Percentiles rank a stretch among this genome's conserved stretches.
These are phyloP conservation scores for Pseudozyma pruni DNA, from an alignment of 1,284 basidiomycete genomes.

Conservation along the genomic window DNA sequence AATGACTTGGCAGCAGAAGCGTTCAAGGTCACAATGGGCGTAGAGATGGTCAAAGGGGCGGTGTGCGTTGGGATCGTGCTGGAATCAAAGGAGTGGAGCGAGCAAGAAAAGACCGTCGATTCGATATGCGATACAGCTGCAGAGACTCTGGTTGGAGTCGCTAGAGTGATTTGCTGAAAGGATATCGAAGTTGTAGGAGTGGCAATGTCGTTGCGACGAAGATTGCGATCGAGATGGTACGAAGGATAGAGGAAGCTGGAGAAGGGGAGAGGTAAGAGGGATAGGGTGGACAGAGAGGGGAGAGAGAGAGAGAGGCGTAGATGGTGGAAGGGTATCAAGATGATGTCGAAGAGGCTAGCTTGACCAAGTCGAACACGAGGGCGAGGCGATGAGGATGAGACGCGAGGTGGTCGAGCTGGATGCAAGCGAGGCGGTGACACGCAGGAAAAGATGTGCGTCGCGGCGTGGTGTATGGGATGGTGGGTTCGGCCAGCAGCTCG, in stretches of 20 bases:
- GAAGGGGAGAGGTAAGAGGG: slow-evolving; percentile 10
- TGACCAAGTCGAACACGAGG: slow-evolving; percentile 22
- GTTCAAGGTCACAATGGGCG: background rate
- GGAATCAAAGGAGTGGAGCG: slow-evolving; percentile 3
- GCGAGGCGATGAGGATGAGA: slow-evolving; percentile 1
- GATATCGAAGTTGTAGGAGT: slow-evolving; percentile 14
- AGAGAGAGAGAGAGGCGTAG: slow-evolving; percentile 10
- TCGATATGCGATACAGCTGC: slow-evolving; percentile 20
- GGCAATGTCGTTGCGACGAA: slow-evolving; percentile 15
- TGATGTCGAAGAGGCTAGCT: slow-evolving; percentile 16
- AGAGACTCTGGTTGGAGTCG: too few relatives aligned
- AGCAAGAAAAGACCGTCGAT: slow-evolving; percentile 41
- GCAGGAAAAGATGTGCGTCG: background rate
- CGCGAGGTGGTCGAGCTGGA: slow-evolving; percentile 10
- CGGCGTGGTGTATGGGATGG: background rate
- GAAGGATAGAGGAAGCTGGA: slow-evolving; percentile 2
- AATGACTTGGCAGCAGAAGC: background rate
- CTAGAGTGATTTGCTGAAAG: slow-evolving; percentile 7
- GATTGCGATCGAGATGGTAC: slow-evolving; percentile 29
- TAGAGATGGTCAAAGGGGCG: background rate
- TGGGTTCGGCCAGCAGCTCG: background rate
- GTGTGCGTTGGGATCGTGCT: slow-evolving; percentile 3
- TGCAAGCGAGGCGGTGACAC: slow-evolving; percentile 1
- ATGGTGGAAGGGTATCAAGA: slow-evolving; percentile 42
- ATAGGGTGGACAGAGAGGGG: slow-evolving; percentile 15